These are phyloP conservation scores for Draba incana DNA, from an alignment of 345 rosid species.

Conservation along the genomic window DNA sequence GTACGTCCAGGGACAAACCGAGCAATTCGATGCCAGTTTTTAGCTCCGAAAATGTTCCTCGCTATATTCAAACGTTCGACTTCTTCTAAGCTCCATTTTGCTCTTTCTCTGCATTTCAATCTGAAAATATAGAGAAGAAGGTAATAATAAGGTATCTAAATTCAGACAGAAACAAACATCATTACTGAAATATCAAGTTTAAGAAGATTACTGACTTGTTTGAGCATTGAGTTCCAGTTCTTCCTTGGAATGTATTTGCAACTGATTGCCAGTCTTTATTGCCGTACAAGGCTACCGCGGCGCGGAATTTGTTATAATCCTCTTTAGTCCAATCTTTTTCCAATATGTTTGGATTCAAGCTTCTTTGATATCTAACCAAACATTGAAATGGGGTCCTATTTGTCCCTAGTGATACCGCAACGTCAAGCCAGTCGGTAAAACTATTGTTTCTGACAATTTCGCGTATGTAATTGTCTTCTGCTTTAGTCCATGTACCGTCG, in stretches of 20 bases:
- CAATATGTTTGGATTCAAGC: slow-evolving; percentile 63
- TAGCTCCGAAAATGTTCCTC: slow-evolving; percentile 65
- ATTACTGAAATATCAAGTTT: no score
- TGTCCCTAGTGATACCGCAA: slow-evolving; percentile 62
- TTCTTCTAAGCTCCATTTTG: slow-evolving; percentile 63
- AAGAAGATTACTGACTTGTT: slow-evolving; percentile 59
- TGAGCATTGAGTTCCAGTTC: slow-evolving; percentile 86
- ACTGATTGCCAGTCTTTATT: slow-evolving; percentile 78
- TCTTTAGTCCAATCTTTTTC: slow-evolving; percentile 73
- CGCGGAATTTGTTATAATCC: slow-evolving; percentile 70
- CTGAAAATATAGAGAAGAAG: slow-evolving; percentile 40
- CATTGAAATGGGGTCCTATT: slow-evolving; percentile 81
- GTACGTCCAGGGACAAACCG: slow-evolving; percentile 78
- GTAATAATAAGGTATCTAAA: no score
- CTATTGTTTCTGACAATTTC: slow-evolving; percentile 59
- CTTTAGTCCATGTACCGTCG: slow-evolving; percentile 52
- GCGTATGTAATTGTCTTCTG: slow-evolving; percentile 67
- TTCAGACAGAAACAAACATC: no score
- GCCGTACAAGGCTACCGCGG: slow-evolving; percentile 65
- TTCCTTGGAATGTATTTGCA: slow-evolving; percentile 62
- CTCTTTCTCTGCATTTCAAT: slow-evolving; percentile 58
- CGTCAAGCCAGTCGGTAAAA: slow-evolving; percentile 62
- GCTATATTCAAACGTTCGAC: slow-evolving; percentile 69
- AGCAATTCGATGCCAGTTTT: slow-evolving; percentile 70
- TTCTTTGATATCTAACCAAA: slow-evolving; percentile 75